Base-by-base conservation (phyloP, 2,329 filamentous ascomycete genomes). In the Fusarium subglutinans region DNA sequence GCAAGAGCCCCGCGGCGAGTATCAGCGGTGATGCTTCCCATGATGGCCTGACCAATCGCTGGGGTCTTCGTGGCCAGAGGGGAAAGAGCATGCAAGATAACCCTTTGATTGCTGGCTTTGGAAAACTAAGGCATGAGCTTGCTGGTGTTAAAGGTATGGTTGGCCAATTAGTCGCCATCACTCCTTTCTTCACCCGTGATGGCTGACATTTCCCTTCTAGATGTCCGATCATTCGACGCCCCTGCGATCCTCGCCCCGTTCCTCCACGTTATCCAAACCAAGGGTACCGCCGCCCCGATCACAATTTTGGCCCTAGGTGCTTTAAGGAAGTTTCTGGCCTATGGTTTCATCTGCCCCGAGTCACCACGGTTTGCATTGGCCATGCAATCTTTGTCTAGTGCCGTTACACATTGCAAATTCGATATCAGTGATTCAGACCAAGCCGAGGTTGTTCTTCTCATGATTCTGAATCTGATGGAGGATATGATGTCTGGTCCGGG, bases 1-100 rank as follows among this genome's bases (percentile, higher is more conserved):
- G 82, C 76, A 88, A 83, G 80, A 81, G 81, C 47, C 81, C 85
- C 22, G 78, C 79, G 24, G 73, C 76, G 30, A 75, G 74, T 24
- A 73, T 80, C 22, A 81, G 80, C 35, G 79, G 76, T n/a, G 87
- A 90, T 53, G 84, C 80, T 33, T 77, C 79, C 12, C 83, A 86
- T 63, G 90, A 93, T 53, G 89, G 88, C 24, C 86, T 95, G 68
- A 90, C 92, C 40, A 97, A 95, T 81, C 88, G 96, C 83, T 99
- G 96, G 96, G 96, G 96, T 1, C 84, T 98, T 69, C 89, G 96
- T 69, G 96, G 96, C 40, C 97, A 97, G 88, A 98, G 95, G 84
- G 96, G 95, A 58, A 97, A 96, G 87, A 98, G 94, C 85, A 93
- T 98, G 89, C 95, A 98, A 84, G 96, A 98, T 83, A 98, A 98